phyloP scores from a whole-genome alignment of 768 basidiomycete species.

The Auriscalpium orientale region DNA sequence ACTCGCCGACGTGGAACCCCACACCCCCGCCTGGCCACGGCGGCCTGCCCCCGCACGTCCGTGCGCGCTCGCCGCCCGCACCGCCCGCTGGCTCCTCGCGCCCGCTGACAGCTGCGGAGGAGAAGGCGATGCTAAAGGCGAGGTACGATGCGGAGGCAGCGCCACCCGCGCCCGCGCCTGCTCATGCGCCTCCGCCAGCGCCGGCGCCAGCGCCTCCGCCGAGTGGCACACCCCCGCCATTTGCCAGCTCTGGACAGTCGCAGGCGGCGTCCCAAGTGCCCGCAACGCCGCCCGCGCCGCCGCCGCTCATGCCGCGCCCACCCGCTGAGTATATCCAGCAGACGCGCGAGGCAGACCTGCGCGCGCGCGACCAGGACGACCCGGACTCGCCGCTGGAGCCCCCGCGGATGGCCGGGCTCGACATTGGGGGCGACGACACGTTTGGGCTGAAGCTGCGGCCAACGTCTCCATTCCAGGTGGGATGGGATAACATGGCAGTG shows the following conservation, averaged over 20 bases:
- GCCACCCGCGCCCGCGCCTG: background rate
- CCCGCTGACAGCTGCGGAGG: conserved; percentile 64
- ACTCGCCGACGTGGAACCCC: conserved; percentile 21
- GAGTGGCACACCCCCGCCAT: conserved; percentile 5
- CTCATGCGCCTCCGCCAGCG: too few relatives aligned
- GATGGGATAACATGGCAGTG: background rate
- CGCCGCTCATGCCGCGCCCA: conserved; percentile 69
- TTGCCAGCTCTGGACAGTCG: conserved; percentile 15
- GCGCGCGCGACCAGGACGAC: conserved; percentile 33
- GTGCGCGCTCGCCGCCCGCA: conserved; percentile 24
- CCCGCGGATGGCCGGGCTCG: background rate
- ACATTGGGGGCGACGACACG: conserved; percentile 8
- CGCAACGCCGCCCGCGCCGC: conserved; percentile 37
- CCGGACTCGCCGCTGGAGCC: background rate
- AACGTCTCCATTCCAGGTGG: conserved; percentile 1
- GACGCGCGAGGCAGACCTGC: conserved; percentile 67
- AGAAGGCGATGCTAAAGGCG: conserved; percentile 64
- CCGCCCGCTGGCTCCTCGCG: conserved; percentile 19
- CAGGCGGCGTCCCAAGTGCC: conserved; percentile 13
- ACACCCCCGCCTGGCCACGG: conserved; percentile 13
- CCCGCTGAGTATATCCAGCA: conserved; percentile 77
- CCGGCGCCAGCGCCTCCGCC: too few relatives aligned
- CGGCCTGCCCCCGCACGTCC: conserved; percentile 19
- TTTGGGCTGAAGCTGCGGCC: conserved; percentile 17
- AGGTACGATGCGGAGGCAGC: conserved; percentile 53